Percentiles rank a stretch among this genome's conserved stretches.
Conservation (phyloP, 306 rosid species). For the Vigna mungo region DNA sequence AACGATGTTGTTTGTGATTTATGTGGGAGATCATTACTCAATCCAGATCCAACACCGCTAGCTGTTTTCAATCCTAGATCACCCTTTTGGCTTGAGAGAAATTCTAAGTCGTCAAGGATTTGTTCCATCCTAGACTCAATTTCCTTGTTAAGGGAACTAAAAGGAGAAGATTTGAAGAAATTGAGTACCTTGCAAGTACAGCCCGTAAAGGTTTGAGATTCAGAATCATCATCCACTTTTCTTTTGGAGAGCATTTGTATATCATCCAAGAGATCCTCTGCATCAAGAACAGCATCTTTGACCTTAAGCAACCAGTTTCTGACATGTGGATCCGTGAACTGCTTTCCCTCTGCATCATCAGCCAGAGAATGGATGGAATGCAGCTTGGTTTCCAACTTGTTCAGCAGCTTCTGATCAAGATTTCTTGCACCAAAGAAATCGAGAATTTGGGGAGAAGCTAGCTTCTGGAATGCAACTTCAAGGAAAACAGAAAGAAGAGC, state of each 20-base stretch:
- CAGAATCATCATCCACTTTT: not conserved
- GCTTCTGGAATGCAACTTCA: not conserved
- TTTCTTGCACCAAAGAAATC: not conserved
- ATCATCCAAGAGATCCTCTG: constrained; percentile 23
- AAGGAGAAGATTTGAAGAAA: too few relatives aligned
- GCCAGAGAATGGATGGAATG: not conserved
- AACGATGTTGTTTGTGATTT: not conserved
- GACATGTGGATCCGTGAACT: not conserved
- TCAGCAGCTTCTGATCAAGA: not conserved
- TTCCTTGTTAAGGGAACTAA: not conserved
- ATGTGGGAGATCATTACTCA: not conserved
- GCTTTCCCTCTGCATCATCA: constrained; percentile 8
- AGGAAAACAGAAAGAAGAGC: not conserved
- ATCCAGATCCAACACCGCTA: too few relatives aligned
- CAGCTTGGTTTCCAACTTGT: not conserved
- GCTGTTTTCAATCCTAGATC: not conserved
- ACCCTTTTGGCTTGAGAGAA: not conserved
- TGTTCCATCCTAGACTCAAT: not conserved
- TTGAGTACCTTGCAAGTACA: too few relatives aligned
- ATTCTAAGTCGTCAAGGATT: not conserved
- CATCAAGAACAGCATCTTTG: not conserved
- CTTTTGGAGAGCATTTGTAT: not conserved
- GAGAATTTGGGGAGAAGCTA: not conserved
- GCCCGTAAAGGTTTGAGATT: too few relatives aligned
- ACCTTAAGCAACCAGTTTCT: not conserved